Evolutionary conservation across 2,329 filamentous ascomycete species (phyloP), one percentile per base, ranked within the genome.

Genomic region (Elsinoe perseae): DNA sequence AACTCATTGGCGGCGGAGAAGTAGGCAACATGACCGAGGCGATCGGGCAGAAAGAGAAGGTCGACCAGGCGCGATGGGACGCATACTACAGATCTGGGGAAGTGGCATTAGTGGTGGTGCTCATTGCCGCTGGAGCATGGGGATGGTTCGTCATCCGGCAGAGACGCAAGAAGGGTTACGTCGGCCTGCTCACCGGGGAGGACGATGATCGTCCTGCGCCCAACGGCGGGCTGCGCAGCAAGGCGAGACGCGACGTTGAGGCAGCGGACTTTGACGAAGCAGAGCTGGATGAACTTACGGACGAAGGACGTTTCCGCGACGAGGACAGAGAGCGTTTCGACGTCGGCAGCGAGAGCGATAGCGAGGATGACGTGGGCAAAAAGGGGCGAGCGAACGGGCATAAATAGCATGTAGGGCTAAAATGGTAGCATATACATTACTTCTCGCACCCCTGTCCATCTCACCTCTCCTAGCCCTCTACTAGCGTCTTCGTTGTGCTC

Each of bases 21-120:
- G 14, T 18, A 16, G 48, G 48, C 2, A 48, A 56, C 28, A 27
- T 38, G 23, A 89, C 81, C 23, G 76, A 76, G 12, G 81, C 79
- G n/a, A 81, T 83, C 63, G 78, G 87, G 65, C 80, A 80, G 28
- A 82, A 87, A 65, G 80, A 83, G 61, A 78, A 87, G 66, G 83
- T 86, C 66, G 72, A 95, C n/a, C 82, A 89, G 25, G 89, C 90
- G 16, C 87, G 91, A 65, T 95, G 90, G 87, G 81, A 85, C 53
- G 91, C 91, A 0, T 96, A 96, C 71, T 86, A 86, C 67, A 85
- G 87, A 64, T 93, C 88, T 2, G 90, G 91, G 52, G 89, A 95
- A 71, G 81, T 91, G 5, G 89, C 90, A 1, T 79, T 96, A 2
- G 82, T 91, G 14, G 82, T 96, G 50, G 88, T 95, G 16, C 76